Evolutionary conservation across 1,284 basidiomycete species (phyloP).

Genomic region (Cutaneotrichosporon sp.): DNA sequence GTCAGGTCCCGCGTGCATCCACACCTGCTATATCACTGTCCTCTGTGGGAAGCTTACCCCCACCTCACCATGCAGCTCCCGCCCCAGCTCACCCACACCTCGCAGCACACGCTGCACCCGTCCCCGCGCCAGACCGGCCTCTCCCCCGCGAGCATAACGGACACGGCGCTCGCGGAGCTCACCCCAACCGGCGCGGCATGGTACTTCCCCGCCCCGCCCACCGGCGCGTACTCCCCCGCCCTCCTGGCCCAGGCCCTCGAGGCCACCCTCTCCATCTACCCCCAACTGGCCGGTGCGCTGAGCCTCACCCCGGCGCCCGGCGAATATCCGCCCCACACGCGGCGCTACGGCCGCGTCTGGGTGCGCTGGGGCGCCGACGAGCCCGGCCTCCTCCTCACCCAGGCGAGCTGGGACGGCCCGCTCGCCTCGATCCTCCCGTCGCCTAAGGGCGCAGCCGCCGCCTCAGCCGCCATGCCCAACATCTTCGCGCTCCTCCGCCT

Average conservation of each 20-base stretch:
- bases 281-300: background rate
- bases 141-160: background rate
- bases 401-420: constrained; percentile 29
- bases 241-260: background rate
- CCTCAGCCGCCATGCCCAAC: constrained; percentile 1
- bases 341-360: constrained; percentile 51
- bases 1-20: too few relatives aligned
- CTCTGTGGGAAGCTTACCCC: too few relatives aligned
- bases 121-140: background rate
- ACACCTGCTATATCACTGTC: too few relatives aligned
- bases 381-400: constrained; percentile 54
- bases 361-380: constrained; percentile 36
- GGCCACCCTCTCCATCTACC: background rate
- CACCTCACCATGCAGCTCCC: background rate
- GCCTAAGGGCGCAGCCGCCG: constrained; percentile 1
- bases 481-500: constrained; percentile 9
- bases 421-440: constrained; percentile 39
- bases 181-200: background rate
- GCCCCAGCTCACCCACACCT: background rate
- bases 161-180: background rate
- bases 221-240: background rate
- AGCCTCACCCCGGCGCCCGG: background rate
- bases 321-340: constrained; percentile 34
- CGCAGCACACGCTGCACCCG: background rate
- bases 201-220: background rate